A percentile compares a stretch with the other conserved stretches of the same genome.
Conservation (phyloP, 148 eudicot genomes). For the Amaranthus palmeri region DNA sequence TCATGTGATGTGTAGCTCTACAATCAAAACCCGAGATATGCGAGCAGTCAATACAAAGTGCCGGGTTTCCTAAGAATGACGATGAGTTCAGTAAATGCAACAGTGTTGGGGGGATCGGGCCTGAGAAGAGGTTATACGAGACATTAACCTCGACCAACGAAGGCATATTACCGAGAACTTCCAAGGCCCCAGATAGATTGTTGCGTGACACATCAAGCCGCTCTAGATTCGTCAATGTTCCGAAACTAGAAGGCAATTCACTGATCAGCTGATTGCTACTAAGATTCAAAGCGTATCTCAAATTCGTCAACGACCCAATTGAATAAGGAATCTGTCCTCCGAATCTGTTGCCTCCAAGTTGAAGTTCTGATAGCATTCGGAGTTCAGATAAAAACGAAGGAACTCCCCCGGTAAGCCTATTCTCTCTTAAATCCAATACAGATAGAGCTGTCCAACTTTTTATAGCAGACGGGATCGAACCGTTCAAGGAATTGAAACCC, state of each 20-base stretch:
- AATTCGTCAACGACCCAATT: constrained; percentile 33
- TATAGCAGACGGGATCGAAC: constrained; percentile 49
- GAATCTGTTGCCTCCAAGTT: constrained; percentile 57
- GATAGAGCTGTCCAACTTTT: constrained; percentile 39
- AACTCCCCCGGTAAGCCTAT: constrained; percentile 48
- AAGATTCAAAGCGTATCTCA: constrained; percentile 49
- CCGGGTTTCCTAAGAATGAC: constrained; percentile 53
- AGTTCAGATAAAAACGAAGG: constrained; percentile 47
- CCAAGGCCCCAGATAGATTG: constrained; percentile 57
- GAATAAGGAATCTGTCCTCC: constrained; percentile 57
- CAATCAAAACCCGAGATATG: constrained; percentile 26
- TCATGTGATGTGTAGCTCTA: constrained; percentile 25
- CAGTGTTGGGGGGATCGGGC: constrained; percentile 49
- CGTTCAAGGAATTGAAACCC: constrained; percentile 49
- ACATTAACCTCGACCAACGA: constrained; percentile 44
- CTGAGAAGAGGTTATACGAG: constrained; percentile 52
- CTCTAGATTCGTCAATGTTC: constrained; percentile 43
- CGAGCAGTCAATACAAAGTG: constrained; percentile 45
- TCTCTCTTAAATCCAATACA: constrained; percentile 51
- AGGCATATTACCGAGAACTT: constrained; percentile 30
- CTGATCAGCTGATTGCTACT: constrained; percentile 56
- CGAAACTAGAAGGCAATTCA: constrained; percentile 37
- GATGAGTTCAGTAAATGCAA: constrained; percentile 36
- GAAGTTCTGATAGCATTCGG: constrained; percentile 38
- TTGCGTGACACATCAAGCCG: constrained; percentile 52